These are phyloP conservation scores for Globisporangium viniferum DNA, from an alignment of 352 stramenopile species.

Conservation along the genomic window DNA sequence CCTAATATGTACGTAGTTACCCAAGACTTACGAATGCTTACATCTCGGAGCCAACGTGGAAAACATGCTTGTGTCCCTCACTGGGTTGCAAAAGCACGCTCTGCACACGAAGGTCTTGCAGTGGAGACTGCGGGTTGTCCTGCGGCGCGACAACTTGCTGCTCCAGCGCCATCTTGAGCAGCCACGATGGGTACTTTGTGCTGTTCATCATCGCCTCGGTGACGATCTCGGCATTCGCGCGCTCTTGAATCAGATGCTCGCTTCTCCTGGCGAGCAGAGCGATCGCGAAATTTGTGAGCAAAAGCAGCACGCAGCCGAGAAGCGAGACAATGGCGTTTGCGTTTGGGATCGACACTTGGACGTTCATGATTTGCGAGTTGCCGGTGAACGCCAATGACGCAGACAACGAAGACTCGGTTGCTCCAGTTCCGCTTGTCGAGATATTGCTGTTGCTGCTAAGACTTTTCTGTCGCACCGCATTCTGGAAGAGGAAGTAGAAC, in stretches of 20 bases:
- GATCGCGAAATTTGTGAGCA: background rate
- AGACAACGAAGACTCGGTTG: no score
- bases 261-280: background rate
- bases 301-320: background rate
- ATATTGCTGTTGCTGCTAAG: no score
- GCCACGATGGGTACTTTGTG: conserved; percentile 11
- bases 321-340: background rate
- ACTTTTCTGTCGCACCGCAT: conserved; percentile 17
- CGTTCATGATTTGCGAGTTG: background rate
- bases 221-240: background rate
- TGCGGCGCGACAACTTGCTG: background rate
- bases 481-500: conserved; percentile 38
- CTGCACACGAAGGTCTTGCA: conserved; percentile 9
- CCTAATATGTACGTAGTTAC: no score
- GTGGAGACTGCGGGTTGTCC: background rate
- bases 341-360: background rate
- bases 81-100: background rate
- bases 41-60: conserved; percentile 7
- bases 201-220: conserved; percentile 6
- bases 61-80: background rate
- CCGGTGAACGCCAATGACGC: background rate
- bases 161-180: conserved; percentile 6
- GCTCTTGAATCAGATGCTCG: conserved; percentile 2
- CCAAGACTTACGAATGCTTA: background rate
- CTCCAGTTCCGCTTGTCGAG: no score